Evolutionary conservation across 2,329 filamentous ascomycete genomes (phyloP), one percentile per base, ranked within the genome.

Genomic region (Fusarium secorum): DNA sequence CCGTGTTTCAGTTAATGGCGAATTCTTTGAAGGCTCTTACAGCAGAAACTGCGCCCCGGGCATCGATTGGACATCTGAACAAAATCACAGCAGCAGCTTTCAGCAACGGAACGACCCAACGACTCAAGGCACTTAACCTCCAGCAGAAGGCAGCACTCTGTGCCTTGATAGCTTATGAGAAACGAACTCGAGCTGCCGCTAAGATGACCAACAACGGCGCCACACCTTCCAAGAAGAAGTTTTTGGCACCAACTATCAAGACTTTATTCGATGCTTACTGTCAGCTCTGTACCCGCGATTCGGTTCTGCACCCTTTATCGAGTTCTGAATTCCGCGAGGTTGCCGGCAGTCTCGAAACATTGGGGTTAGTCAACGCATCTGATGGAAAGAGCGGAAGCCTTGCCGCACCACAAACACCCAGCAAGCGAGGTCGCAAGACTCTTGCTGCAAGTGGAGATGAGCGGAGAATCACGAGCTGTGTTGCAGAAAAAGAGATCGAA

Each of bases 101-200:
- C 80, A 93, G 93, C 79, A 95, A 98, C 74, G 95, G 95, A 38
- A 92, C 94, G 3, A 89, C 87, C 17, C 94, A 98, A 75, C 89
- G 96, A 63, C 88, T 99, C 18, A 91, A 93, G 79, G 90, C 91
- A 8, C 88, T 99, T 61, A 99, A 98, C 78, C 86, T 99, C 5
- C 97, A 99, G 78, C 96, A 99, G 80, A 98, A 97, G 80, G 96
- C 95, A 7, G 94, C 95, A 0, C 86, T 99, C 14, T 99, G 96
- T 82, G 90, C 95, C 1, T 85, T 99, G 18, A 87, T 95, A 41
- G 93, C 94, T 5, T 89, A 96, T n/a, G 95, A 98, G 79, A 93
- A 92, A 75, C 90, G 89, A 69, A 91, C 88, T 72, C 85, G 89
- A 52, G 83, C 83, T 11, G 75, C 64, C 58, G 82, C 84, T 61